Percentiles rank a stretch among this genome's conserved stretches.
Conservation (phyloP, 139 green algal species). For the Chlamydomonas urium region DNA sequence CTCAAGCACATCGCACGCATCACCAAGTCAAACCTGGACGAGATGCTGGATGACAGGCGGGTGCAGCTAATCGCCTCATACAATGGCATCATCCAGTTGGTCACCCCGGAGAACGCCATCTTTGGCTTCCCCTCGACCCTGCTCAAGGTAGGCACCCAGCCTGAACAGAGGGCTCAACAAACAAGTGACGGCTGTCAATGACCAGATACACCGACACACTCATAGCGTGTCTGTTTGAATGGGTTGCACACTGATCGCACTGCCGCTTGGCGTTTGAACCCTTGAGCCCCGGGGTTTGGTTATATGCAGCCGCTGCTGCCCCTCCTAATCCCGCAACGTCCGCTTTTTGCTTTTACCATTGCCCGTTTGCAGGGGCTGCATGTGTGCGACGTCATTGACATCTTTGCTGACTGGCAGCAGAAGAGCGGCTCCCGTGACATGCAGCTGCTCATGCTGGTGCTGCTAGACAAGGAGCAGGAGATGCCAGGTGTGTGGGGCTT, state of each 20-base stretch:
- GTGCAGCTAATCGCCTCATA: not conserved
- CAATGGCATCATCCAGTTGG: conserved; percentile 1
- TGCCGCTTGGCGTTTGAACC: too few species aligned
- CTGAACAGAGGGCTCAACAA: too few species aligned
- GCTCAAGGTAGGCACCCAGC: too few species aligned
- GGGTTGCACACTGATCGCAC: too few species aligned
- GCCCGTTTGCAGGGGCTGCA: not conserved
- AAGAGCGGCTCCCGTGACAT: conserved; percentile 6
- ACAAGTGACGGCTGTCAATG: too few species aligned
- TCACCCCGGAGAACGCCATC: not conserved
- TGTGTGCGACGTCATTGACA: conserved; percentile 22
- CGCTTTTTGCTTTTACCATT: too few species aligned
- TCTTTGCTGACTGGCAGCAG: conserved; percentile 24
- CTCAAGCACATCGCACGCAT: conserved; percentile 31
- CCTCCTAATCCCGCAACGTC: too few species aligned
- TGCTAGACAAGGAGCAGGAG: conserved; percentile 29
- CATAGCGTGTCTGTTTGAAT: too few species aligned
- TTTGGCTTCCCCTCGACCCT: not conserved
- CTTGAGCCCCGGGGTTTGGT: too few species aligned
- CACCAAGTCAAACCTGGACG: not conserved
- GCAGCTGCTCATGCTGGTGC: conserved; percentile 29
- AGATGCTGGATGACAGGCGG: conserved; percentile 5
- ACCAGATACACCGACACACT: too few species aligned
- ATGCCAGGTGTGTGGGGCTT: too few species aligned
- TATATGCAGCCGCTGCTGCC: too few species aligned